These are phyloP conservation scores for Carex arenaria DNA, from an alignment of 202 grass and related monocot genomes.

Conservation along the genomic window DNA sequence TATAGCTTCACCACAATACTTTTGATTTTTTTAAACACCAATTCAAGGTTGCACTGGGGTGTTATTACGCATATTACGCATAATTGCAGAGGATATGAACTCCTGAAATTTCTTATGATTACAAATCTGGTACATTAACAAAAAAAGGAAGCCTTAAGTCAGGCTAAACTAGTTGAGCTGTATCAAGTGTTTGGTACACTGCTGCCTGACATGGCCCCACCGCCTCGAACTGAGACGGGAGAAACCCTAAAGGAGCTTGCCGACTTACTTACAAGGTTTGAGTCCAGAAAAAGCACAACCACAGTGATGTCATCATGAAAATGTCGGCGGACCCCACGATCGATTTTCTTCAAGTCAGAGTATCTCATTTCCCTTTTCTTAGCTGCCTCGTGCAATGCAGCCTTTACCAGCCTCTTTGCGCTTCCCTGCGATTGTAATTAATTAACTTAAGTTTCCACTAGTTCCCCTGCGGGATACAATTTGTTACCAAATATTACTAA, in stretches of 20 bases:
- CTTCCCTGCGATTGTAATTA: conserved; percentile 23
- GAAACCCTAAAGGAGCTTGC: conserved; percentile 25
- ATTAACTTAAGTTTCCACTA: conserved; percentile 3
- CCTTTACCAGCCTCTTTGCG: conserved; percentile 25
- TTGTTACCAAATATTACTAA: not conserved
- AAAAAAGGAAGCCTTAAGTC: conserved; percentile 11
- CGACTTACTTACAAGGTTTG: conserved; percentile 19
- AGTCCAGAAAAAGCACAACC: conserved; percentile 27
- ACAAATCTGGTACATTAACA: conserved; percentile 30
- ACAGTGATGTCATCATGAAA: conserved; percentile 36
- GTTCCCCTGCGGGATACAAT: not conserved
- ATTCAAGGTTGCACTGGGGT: not conserved
- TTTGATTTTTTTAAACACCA: not conserved
- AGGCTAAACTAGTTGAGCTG: conserved; percentile 18
- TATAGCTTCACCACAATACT: not conserved
- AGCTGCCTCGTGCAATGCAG: conserved; percentile 30
- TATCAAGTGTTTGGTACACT: not conserved
- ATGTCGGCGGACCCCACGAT: conserved; percentile 28
- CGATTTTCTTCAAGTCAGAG: conserved; percentile 33
- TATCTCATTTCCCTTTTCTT: conserved; percentile 39
- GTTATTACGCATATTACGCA: not conserved
- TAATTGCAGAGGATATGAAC: conserved; percentile 19
- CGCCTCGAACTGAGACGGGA: conserved; percentile 20
- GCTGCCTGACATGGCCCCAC: conserved; percentile 17
- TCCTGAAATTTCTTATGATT: conserved; percentile 24